Evolutionary conservation across 148 eudicot species (phyloP), one percentile per base, ranked within the genome.

Genomic region (Rhododendron henanense): DNA sequence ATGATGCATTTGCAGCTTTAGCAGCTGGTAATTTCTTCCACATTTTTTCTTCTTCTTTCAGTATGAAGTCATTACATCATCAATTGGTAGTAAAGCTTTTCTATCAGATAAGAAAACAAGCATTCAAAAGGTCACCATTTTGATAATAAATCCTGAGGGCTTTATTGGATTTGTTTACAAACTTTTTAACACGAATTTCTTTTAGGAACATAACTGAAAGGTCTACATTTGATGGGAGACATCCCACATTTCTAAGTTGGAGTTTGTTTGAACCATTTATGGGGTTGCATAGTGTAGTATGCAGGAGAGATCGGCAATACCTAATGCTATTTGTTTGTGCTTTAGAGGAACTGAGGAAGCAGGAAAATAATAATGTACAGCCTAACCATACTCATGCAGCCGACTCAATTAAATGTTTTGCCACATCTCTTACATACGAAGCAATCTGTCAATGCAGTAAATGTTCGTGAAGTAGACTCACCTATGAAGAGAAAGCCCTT

Each of bases 401-500:
- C 31, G 31, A 65, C 31, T n/a, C 31, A 67, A n/a, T 65, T 65
- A 65, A 65, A 55, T 55, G 61, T 55, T 55, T 55, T 55, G 19
- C 47, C 11, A 86, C 45, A 53, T 88, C 87, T 88, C 87, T 39
- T 79, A 92, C 93, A 87, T 10, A 90, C 88, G 84, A 91, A 90
- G 69, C 88, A 83, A 83, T 87, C 96, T 73, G 79, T 90, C 76
- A 92, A 89, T 63, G 87, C 85, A 78, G 87, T 79, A 51, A 86
- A 80, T 81, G 92, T 93, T 35, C 94, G 90, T 53, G 98, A 93
- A 81, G 75, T 81, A 16, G 95, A 93, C 50, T 76, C 89, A 73
- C 91, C 92, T 6, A 77, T 88, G 71, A 57, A 55, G 78, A 90
- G 99, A 87, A 93, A 91, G 79, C 99, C 98, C 25, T 93, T 93